Evolutionary conservation across 1,284 basidiomycete species (phyloP).

Genomic region (Kwoniella shivajii): DNA sequence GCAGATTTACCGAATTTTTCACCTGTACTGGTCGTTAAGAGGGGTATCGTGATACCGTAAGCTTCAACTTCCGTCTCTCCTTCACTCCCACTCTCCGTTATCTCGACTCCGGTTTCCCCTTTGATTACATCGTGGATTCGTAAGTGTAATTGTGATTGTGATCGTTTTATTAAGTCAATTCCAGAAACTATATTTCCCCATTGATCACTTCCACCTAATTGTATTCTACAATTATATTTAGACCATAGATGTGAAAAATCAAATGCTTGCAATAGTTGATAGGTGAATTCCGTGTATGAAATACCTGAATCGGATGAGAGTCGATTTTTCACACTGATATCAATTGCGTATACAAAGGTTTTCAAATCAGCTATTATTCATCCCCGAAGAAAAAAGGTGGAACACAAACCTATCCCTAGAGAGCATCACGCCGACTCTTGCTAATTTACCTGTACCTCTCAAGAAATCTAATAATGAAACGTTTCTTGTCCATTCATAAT

Average conservation of each 20-base stretch:
- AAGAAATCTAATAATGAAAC: conserved; percentile 83
- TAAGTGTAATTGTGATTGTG: background rate
- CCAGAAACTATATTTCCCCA: conserved; percentile 98
- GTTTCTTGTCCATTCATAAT: conserved; percentile 77
- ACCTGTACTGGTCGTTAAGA: conserved; percentile 85
- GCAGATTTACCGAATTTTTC: conserved; percentile 98
- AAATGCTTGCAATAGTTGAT: conserved; percentile 95
- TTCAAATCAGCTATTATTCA: too few relatives aligned
- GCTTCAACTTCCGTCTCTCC: conserved; percentile 58
- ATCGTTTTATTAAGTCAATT: conserved; percentile 77
- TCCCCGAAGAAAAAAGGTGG: too few relatives aligned
- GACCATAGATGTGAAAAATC: conserved; percentile 84
- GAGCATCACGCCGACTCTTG: conserved; percentile 87
- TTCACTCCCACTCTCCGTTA: conserved; percentile 19
- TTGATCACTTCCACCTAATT: conserved; percentile 95
- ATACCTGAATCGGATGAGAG: conserved; percentile 69
- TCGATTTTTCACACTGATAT: conserved; percentile 75
- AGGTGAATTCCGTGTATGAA: conserved; percentile 96
- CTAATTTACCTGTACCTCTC: conserved; percentile 74
- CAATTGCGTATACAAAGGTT: too few relatives aligned
- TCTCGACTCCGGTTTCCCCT: background rate
- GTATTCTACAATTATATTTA: conserved; percentile 71
- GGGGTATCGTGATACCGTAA: conserved; percentile 87
- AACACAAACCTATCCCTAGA: conserved; percentile 76
- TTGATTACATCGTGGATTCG: background rate